A percentile compares a stretch with the other conserved stretches of the same genome.
Evolutionary conservation across 2,329 filamentous ascomycete genomes (phyloP).

Genomic region (Beauveria varroae): DNA sequence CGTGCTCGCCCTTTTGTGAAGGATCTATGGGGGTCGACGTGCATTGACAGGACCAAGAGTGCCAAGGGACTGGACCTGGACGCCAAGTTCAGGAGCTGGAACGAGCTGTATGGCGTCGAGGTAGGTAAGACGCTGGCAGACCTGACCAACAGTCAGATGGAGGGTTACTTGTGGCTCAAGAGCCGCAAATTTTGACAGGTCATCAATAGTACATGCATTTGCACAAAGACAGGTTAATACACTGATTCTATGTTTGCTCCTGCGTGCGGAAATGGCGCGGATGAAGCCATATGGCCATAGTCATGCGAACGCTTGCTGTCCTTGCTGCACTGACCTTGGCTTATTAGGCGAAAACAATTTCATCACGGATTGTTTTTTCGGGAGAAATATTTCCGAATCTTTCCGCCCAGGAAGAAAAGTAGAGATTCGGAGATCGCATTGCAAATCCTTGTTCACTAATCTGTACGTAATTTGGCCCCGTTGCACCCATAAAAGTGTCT

Average conservation of each 20-base stretch:
- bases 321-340: too few relatives aligned
- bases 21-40: neutral
- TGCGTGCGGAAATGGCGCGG: neutral
- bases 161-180: neutral
- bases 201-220: neutral
- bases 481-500: neutral
- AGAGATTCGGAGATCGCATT: neutral
- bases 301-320: neutral
- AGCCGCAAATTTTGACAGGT: neutral
- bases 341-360: too few relatives aligned
- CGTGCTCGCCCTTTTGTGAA: neutral
- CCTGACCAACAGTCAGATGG: neutral
- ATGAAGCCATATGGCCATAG: neutral
- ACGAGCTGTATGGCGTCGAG: neutral
- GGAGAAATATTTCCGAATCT: too few relatives aligned
- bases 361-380: too few relatives aligned
- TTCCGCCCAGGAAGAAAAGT: neutral
- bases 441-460: neutral
- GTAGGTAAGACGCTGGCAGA: neutral
- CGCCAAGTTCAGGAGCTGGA: neutral
- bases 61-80: neutral
- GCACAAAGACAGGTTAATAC: neutral
- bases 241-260: neutral
- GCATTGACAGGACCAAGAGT: neutral
- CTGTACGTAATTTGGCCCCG: neutral